phyloP scores from a whole-genome alignment of 1,284 basidiomycete species.

The Pterulicium gracile region DNA sequence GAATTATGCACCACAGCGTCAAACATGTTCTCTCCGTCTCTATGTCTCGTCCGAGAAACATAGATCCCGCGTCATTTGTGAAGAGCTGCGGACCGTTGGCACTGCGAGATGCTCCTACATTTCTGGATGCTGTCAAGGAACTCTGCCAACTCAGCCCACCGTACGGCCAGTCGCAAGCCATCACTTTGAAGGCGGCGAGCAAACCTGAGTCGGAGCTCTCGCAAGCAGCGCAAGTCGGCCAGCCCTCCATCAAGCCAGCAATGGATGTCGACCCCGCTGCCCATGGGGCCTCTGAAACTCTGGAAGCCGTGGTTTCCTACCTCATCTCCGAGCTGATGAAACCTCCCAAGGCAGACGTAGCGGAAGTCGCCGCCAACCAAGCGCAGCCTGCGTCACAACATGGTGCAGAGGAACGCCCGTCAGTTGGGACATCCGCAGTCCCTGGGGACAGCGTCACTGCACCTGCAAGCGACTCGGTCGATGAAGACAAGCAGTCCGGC shows the following conservation, averaged over 20 bases:
- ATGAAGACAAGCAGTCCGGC: slow-evolving; percentile 10
- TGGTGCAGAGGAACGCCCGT: slow-evolving; percentile 5
- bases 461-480: slow-evolving; percentile 11
- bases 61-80: slow-evolving; percentile 69
- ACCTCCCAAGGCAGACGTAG: slow-evolving; percentile 38
- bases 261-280: background rate
- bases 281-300: slow-evolving; percentile 27
- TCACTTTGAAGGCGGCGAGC: slow-evolving; percentile 44
- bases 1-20: slow-evolving; percentile 77
- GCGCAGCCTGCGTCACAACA: slow-evolving; percentile 9
- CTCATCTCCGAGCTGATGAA: slow-evolving; percentile 64
- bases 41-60: slow-evolving; percentile 55
- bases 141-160: slow-evolving; percentile 68
- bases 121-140: slow-evolving; percentile 65
- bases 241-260: background rate
- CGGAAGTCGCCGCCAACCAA: slow-evolving; percentile 14
- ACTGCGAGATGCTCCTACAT: slow-evolving; percentile 70
- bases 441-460: too few relatives aligned
- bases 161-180: slow-evolving; percentile 48
- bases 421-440: background rate
- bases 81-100: slow-evolving; percentile 75
- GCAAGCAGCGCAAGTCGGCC: slow-evolving; percentile 29
- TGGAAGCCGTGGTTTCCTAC: slow-evolving; percentile 63
- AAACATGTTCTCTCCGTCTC: slow-evolving; percentile 56
- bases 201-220: slow-evolving; percentile 52